Evolutionary conservation across 352 stramenopile species (phyloP).

Genomic region (Heterotrichella gracilis): DNA sequence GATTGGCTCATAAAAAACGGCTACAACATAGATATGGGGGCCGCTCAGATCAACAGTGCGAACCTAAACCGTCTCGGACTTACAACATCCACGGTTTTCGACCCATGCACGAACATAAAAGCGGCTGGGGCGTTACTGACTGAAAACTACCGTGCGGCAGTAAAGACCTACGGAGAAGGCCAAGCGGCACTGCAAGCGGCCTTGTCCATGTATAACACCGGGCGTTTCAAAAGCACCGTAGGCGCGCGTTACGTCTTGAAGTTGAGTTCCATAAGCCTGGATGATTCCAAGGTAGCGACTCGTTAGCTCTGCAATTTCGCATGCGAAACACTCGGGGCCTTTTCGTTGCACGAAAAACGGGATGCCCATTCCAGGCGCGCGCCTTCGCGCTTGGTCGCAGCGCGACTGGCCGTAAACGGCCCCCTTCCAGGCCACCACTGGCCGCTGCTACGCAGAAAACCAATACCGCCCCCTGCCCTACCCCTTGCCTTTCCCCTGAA

Average conservation of each 20-base stretch:
- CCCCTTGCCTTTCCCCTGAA: neutral
- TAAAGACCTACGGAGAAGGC: neutral
- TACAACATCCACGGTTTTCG: constrained; percentile 1
- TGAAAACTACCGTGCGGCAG: neutral
- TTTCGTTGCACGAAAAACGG: constrained; percentile 1
- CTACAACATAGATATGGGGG: constrained; percentile 1
- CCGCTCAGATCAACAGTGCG: neutral
- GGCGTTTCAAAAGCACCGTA: neutral
- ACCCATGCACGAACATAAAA: constrained; percentile 4
- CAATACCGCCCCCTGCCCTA: neutral
- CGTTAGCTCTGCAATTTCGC: neutral
- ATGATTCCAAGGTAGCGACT: constrained; percentile 1
- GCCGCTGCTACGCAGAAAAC: neutral
- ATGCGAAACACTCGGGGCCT: neutral
- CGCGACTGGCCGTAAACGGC: neutral
- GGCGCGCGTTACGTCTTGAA: neutral
- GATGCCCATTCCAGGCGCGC: neutral
- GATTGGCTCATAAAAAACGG: constrained; percentile 4
- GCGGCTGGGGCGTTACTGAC: neutral
- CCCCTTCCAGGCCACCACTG: neutral
- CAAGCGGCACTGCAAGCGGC: neutral
- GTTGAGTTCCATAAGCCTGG: neutral
- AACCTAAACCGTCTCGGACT: neutral
- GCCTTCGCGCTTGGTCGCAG: neutral
- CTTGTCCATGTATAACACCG: constrained; percentile 1